Conservation (phyloP, 176 grass and related monocot genomes). For the Pharus latifolius region DNA sequence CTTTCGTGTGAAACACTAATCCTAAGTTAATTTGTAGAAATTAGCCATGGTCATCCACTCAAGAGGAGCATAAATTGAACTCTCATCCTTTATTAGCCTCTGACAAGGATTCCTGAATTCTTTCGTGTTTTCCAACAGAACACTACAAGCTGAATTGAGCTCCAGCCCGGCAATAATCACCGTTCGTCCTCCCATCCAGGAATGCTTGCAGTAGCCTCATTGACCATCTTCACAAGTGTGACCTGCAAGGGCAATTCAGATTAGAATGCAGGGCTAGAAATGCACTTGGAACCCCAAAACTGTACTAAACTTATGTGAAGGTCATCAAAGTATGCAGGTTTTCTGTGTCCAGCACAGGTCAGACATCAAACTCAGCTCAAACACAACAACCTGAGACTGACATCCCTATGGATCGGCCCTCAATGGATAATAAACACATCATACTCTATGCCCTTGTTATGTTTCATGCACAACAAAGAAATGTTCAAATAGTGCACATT, state of each 20-base stretch:
- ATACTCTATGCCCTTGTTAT: too few species aligned
- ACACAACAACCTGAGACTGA: neutral
- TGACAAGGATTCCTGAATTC: neutral
- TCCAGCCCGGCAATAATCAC: slow-evolving; percentile 22
- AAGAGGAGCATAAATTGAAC: neutral
- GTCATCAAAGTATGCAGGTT: neutral
- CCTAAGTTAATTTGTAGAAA: slow-evolving; percentile 25
- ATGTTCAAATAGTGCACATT: neutral
- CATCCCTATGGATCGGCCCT: neutral
- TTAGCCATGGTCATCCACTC: neutral
- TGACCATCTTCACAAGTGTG: slow-evolving; percentile 95
- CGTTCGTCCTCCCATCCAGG: slow-evolving; percentile 71
- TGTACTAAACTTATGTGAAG: neutral
- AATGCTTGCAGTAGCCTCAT: slow-evolving; percentile 79
- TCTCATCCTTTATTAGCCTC: slow-evolving; percentile 9
- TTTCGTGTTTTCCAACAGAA: slow-evolving; percentile 5
- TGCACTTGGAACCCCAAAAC: neutral
- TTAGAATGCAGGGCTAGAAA: neutral
- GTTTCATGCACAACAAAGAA: neutral
- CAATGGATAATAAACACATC: slow-evolving; percentile 1
- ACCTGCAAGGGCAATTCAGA: slow-evolving; percentile 32
- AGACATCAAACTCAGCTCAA: neutral
- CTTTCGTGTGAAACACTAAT: slow-evolving; percentile 2
- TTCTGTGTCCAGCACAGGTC: neutral
- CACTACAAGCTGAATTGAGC: slow-evolving; percentile 9